phyloP scores from a whole-genome alignment of 768 basidiomycete species.

The Pulveroboletus sp. region DNA sequence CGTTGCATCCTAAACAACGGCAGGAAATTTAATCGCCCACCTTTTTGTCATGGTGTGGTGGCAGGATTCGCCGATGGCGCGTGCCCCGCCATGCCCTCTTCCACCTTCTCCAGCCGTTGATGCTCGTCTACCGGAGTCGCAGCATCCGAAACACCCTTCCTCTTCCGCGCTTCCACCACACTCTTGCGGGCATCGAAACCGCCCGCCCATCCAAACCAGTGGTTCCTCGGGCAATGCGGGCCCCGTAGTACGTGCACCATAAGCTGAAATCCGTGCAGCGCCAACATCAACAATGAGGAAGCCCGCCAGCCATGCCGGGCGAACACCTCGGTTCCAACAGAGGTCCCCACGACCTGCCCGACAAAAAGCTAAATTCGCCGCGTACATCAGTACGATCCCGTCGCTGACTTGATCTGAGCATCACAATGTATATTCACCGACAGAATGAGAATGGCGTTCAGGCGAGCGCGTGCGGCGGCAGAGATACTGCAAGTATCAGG shows the following conservation, averaged over 20 bases:
- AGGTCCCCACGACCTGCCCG: constrained; percentile 80
- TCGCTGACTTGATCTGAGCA: neutral
- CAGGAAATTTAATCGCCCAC: neutral
- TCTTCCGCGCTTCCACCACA: constrained; percentile 24
- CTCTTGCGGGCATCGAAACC: constrained; percentile 43
- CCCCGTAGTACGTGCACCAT: constrained; percentile 59
- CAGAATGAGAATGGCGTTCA: constrained; percentile 75
- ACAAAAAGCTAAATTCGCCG: constrained; percentile 45
- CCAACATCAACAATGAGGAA: constrained; percentile 56
- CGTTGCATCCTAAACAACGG: neutral
- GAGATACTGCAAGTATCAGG: constrained; percentile 23
- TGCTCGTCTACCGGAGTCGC: neutral
- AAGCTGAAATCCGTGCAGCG: constrained; percentile 52
- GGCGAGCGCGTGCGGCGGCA: constrained; percentile 53
- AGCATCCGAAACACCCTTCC: neutral
- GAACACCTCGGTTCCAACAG: constrained; percentile 69
- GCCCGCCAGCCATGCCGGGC: constrained; percentile 66
- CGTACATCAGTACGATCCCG: neutral
- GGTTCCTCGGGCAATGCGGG: constrained; percentile 46
- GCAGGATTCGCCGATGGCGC: neutral
- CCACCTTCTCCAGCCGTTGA: constrained; percentile 7
- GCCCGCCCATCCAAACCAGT: constrained; percentile 65
- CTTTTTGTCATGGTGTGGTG: constrained; percentile 1
- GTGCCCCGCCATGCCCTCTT: neutral
- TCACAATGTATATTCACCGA: constrained; percentile 39